Percentiles rank a stretch among this genome's conserved stretches.
Conservation (phyloP, 139 green algal species). For the Chlamydomonas applanata region DNA sequence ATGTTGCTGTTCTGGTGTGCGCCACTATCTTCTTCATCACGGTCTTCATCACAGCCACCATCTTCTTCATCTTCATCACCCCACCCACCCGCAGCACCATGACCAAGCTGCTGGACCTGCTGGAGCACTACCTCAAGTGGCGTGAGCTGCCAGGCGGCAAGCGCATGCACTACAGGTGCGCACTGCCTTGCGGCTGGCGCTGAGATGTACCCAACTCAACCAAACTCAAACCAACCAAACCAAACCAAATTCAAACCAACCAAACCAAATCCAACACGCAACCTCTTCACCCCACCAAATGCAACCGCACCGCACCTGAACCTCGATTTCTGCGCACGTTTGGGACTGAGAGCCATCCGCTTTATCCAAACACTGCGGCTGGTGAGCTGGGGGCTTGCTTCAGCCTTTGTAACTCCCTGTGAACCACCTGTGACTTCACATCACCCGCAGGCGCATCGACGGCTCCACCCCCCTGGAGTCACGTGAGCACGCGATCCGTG, state of each 20-base stretch:
- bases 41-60: no score
- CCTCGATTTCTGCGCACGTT: no score
- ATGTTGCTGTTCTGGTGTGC: slow-evolving; percentile 75
- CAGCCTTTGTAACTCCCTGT: no score
- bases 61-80: no score
- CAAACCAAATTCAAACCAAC: background rate
- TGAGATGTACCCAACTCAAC: background rate
- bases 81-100: slow-evolving; percentile 49
- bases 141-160: slow-evolving; percentile 40
- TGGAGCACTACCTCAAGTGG: slow-evolving; percentile 77
- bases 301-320: no score
- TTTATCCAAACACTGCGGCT: no score
- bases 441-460: slow-evolving; percentile 86
- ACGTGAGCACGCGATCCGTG: slow-evolving; percentile 83
- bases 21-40: no score
- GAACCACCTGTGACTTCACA: no score
- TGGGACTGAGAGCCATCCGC: no score
- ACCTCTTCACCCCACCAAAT: no score
- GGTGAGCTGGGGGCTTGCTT: no score
- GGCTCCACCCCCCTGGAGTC: slow-evolving; percentile 62
- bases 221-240: background rate
- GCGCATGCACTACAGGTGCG: slow-evolving; percentile 29
- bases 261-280: no score
- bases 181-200: background rate
- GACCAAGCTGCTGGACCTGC: slow-evolving; percentile 73